Percentiles rank a stretch among this genome's conserved stretches.
These are phyloP conservation scores for Yamadazyma dendronema DNA, from an alignment of 1,139 yeast species.

Conservation along the genomic window DNA sequence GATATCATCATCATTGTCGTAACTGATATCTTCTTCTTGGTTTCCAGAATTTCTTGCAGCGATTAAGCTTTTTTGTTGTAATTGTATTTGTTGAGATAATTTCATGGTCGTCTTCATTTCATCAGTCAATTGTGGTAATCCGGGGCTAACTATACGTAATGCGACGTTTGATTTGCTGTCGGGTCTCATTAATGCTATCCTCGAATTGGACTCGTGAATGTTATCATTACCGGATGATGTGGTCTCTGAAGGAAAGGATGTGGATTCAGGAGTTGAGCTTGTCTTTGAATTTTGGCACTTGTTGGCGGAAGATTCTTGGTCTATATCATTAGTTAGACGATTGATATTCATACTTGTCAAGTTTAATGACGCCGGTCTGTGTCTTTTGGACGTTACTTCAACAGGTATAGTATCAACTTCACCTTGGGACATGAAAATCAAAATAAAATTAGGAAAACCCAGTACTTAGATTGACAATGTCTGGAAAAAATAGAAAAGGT, in stretches of 20 bases:
- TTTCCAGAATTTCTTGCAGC: constrained; percentile 32
- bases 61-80: constrained; percentile 47
- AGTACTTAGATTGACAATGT: neutral
- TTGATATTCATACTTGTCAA: constrained; percentile 12
- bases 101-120: constrained; percentile 49
- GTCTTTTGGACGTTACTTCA: constrained; percentile 15
- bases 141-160: constrained; percentile 46
- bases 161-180: constrained; percentile 25
- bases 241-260: neutral
- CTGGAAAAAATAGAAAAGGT: constrained; percentile 1
- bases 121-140: constrained; percentile 42
- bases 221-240: neutral
- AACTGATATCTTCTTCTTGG: constrained; percentile 6
- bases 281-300: too few relatives aligned
- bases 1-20: neutral
- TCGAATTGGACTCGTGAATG: neutral
- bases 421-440: constrained; percentile 17
- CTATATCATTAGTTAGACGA: constrained; percentile 5
- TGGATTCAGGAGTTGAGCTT: neutral
- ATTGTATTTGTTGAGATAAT: constrained; percentile 45
- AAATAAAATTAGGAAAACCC: constrained; percentile 1
- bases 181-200: neutral
- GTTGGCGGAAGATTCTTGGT: too few relatives aligned
- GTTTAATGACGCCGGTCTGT: constrained; percentile 26
- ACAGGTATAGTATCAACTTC: constrained; percentile 18